Conservation (phyloP, 257 asterid species). For the Lantana camara region DNA sequence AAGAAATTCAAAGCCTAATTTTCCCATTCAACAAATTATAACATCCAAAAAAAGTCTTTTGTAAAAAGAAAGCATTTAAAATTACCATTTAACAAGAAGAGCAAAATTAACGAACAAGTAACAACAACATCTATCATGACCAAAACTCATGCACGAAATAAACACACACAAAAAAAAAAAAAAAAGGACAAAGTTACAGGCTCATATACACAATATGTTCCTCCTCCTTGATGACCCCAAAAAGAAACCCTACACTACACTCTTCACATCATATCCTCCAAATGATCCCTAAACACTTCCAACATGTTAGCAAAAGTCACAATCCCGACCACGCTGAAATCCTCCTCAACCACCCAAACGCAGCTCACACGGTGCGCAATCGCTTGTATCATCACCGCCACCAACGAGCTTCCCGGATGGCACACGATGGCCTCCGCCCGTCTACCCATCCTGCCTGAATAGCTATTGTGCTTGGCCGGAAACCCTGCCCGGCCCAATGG, state of each 20-base stretch:
- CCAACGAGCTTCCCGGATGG: constrained; percentile 71
- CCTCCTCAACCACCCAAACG: constrained; percentile 93
- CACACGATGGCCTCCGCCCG: constrained; percentile 84
- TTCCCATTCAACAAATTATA: background rate
- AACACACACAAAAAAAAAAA: background rate
- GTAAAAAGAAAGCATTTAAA: background rate
- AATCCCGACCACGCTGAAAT: constrained; percentile 66
- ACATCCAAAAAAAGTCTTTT: background rate
- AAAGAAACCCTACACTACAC: background rate
- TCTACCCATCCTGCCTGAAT: constrained; percentile 62
- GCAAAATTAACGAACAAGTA: background rate
- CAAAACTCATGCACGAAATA: background rate
- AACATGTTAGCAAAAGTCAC: constrained; percentile 71
- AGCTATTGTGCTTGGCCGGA: constrained; percentile 46
- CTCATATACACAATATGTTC: constrained; percentile 25
- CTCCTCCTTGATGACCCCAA: background rate
- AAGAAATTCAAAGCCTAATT: too few relatives aligned
- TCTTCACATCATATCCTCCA: constrained; percentile 44
- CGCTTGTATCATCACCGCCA: constrained; percentile 90
- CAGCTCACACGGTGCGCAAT: constrained; percentile 78
- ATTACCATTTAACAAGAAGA: background rate
- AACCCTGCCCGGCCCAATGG: constrained; percentile 33
- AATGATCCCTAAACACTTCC: constrained; percentile 50
- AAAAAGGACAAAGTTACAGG: background rate
- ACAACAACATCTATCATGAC: background rate